Percentiles rank a stretch among this genome's conserved stretches.
These are phyloP conservation scores for Piper longum DNA, from an alignment of 164 flowering plant species.

Conservation along the genomic window DNA sequence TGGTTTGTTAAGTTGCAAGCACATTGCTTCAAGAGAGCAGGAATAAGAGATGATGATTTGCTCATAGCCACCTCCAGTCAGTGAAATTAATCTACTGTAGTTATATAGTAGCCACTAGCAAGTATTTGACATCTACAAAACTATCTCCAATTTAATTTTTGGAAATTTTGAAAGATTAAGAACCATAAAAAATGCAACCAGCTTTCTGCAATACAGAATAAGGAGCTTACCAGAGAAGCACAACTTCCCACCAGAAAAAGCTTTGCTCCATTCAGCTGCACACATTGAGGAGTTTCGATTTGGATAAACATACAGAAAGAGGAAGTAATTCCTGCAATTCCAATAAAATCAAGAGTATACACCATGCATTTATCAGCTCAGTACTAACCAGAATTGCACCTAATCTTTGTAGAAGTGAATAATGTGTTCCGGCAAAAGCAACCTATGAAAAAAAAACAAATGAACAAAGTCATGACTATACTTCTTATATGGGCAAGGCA, in stretches of 20 bases:
- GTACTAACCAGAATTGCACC: constrained; percentile 70
- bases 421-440: constrained; percentile 78
- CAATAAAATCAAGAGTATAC: too few relatives aligned
- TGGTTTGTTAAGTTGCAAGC: background rate
- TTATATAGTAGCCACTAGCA: too few relatives aligned
- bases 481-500: too few relatives aligned
- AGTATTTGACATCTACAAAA: too few relatives aligned
- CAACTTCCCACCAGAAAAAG: constrained; percentile 90
- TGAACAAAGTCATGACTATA: constrained; percentile 3
- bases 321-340: background rate
- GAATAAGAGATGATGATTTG: too few relatives aligned
- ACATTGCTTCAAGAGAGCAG: too few relatives aligned
- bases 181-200: background rate
- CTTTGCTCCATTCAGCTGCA: constrained; percentile 90
- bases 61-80: too few relatives aligned
- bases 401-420: constrained; percentile 63
- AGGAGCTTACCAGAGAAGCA: constrained; percentile 64
- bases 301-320: background rate
- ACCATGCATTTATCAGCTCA: background rate
- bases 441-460: constrained; percentile 31
- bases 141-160: too few relatives aligned
- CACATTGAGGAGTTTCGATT: background rate
- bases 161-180: background rate
- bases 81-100: too few relatives aligned
- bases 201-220: background rate